Evolutionary conservation across 2,329 filamentous ascomycete genomes (phyloP).

Genomic region (Fusarium sp.): DNA sequence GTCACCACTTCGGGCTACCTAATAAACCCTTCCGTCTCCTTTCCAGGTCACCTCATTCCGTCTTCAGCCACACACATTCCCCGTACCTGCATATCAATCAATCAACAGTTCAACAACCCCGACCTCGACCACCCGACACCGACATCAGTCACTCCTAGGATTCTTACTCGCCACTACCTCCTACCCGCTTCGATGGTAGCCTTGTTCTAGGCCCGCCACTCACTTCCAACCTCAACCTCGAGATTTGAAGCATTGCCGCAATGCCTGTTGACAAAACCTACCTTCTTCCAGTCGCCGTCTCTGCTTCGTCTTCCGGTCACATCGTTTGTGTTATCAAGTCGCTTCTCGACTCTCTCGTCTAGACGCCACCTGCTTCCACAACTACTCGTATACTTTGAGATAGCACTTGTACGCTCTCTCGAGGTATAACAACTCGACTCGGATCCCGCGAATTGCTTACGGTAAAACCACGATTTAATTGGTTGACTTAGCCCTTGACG

Average conservation of each 20-base stretch:
- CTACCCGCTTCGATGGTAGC: slow-evolving; percentile 50
- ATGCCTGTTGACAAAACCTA: slow-evolving; percentile 69
- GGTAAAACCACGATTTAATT: slow-evolving; percentile 58
- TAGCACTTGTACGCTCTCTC: slow-evolving; percentile 53
- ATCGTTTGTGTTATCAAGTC: slow-evolving; percentile 66
- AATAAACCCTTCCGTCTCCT: slow-evolving; percentile 47
- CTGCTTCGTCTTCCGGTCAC: slow-evolving; percentile 70
- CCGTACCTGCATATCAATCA: slow-evolving; percentile 47
- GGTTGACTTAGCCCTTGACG: slow-evolving; percentile 64
- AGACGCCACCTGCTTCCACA: slow-evolving; percentile 58
- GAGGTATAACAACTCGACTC: slow-evolving; percentile 54
- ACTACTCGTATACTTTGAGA: slow-evolving; percentile 55
- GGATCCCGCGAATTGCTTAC: slow-evolving; percentile 50
- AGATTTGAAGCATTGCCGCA: slow-evolving; percentile 55
- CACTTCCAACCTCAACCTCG: slow-evolving; percentile 40
- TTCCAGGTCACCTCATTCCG: slow-evolving; percentile 34
- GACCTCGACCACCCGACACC: slow-evolving; percentile 18
- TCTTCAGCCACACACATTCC: slow-evolving; percentile 44
- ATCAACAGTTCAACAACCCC: slow-evolving; percentile 27
- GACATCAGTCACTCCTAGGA: slow-evolving; percentile 1
- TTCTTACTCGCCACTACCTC: slow-evolving; percentile 17
- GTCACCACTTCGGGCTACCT: slow-evolving; percentile 46
- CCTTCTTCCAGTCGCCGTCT: slow-evolving; percentile 72
- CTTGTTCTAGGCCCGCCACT: slow-evolving; percentile 48
- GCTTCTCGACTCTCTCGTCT: slow-evolving; percentile 56